A percentile compares a stretch with the other conserved stretches of the same genome.
These are phyloP conservation scores for Diatrype stigma DNA, from an alignment of 2,329 filamentous ascomycete genomes.

Conservation along the genomic window DNA sequence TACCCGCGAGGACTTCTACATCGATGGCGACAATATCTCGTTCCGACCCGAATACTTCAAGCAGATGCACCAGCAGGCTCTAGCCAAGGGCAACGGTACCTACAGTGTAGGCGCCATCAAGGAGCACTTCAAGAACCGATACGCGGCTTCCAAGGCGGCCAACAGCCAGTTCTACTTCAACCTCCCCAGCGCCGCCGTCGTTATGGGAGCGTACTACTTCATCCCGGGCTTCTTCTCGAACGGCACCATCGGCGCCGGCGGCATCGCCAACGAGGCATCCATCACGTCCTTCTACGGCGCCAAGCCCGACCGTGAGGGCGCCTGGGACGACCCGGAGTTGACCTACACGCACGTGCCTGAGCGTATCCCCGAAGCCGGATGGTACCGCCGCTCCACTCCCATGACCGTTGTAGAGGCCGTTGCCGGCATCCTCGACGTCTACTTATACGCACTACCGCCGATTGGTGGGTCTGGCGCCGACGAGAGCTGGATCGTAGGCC, in stretches of 20 bases:
- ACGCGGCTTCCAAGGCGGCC: constrained; percentile 7
- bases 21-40: constrained; percentile 14
- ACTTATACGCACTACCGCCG: constrained; percentile 8
- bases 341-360: constrained; percentile 10
- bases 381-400: constrained; percentile 11
- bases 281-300: constrained; percentile 14
- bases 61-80: constrained; percentile 14
- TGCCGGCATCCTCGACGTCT: constrained; percentile 8
- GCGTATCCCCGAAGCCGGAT: constrained; percentile 9
- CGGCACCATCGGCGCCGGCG: constrained; percentile 10
- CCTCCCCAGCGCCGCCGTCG: constrained; percentile 9
- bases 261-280: constrained; percentile 14
- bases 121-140: constrained; percentile 13
- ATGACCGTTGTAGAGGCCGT: constrained; percentile 11
- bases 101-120: constrained; percentile 10
- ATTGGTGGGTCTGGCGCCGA: constrained; percentile 9
- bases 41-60: constrained; percentile 16
- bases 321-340: constrained; percentile 8
- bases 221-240: constrained; percentile 13
- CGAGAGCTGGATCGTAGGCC: constrained; percentile 8
- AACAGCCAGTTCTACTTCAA: constrained; percentile 15
- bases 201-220: constrained; percentile 13
- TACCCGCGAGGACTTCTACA: constrained; percentile 14
- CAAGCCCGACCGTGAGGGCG: constrained; percentile 4
- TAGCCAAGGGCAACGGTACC: constrained; percentile 8